Evolutionary conservation across 2,329 filamentous ascomycete genomes (phyloP), one percentile per base, ranked within the genome.

Genomic region (Arachnomyces sp.): DNA sequence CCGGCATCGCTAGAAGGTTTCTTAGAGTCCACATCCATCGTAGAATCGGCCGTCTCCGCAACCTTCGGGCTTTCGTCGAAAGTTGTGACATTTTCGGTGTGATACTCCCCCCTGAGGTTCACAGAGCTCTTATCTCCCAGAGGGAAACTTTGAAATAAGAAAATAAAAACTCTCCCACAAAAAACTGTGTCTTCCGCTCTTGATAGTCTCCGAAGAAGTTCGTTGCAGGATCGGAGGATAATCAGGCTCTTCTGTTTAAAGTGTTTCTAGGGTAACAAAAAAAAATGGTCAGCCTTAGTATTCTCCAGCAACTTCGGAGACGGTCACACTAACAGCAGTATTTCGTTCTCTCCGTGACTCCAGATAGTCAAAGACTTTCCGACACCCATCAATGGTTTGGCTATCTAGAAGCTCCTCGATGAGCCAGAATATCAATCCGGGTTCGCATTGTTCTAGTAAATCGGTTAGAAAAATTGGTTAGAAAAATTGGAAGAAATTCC

Each of bases 61-160:
- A 34, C 51, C 9, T 67, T 52, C 1, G 64, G 51, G 5, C 69
- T 65, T 28, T 80, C 73, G 54, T 95, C 86, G 55, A 80, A 98
- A 0, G 77, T 80, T 1, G 93, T 98, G 40, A 89, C 78, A 69
- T 98, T 99, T 55, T 96, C 92, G 17, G 85, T 79, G 56, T 99
- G 92, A 52, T 92, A 99, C 66, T 96, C 90, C 51, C 92, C 92
- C 38, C 92, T 79, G 30, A 96, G 73, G 56, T 99, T 99, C 36
- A 98, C 92, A 0, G 92, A 95, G 60, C 92, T 96, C 60, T 90
- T 92, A 63, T 98, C 93, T 25, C 90, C 90, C 0, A 98, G 72
- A 1, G 92, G 92, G 55, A 98, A 96, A 61, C 88, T 94, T 61
- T 98, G 92, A 63, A 96, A 98, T 58, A 98, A 78, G 63, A 95